These are phyloP conservation scores for Tolypocladium nubicola DNA, from an alignment of 2,329 filamentous ascomycete genomes.

Conservation along the genomic window DNA sequence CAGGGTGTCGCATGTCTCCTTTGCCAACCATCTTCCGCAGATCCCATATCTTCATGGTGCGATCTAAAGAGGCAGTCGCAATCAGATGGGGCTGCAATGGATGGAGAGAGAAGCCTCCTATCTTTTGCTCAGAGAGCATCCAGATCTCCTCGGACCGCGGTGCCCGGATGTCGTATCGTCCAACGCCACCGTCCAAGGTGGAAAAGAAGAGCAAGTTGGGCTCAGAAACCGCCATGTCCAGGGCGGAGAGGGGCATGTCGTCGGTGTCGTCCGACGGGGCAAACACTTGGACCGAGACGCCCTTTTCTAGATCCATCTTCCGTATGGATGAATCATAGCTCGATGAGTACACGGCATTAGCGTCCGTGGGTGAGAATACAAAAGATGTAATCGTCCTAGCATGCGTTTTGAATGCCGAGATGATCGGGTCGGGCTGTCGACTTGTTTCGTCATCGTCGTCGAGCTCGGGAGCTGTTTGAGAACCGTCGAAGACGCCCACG, in stretches of 20 bases:
- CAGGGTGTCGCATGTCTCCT: constrained; percentile 49
- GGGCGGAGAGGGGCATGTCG: constrained; percentile 71
- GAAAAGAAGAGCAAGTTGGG: constrained; percentile 76
- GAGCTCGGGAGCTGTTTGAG: constrained; percentile 51
- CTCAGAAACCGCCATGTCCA: constrained; percentile 66
- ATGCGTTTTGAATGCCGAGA: constrained; percentile 85
- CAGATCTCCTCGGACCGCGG: constrained; percentile 52
- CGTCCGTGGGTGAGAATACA: constrained; percentile 62
- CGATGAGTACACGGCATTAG: constrained; percentile 67
- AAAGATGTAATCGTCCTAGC: constrained; percentile 81
- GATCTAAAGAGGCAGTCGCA: constrained; percentile 81
- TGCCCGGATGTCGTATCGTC: constrained; percentile 67
- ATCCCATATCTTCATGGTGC: constrained; percentile 89
- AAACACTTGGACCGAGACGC: constrained; percentile 70
- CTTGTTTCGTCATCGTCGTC: constrained; percentile 59
- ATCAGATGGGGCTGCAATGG: constrained; percentile 72
- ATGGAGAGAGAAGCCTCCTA: constrained; percentile 83
- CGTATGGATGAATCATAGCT: constrained; percentile 93
- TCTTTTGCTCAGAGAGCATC: constrained; percentile 81
- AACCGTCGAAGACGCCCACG: constrained; percentile 83
- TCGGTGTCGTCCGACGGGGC: constrained; percentile 58
- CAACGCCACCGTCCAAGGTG: constrained; percentile 71
- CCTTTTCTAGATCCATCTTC: constrained; percentile 72
- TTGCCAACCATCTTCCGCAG: constrained; percentile 64
- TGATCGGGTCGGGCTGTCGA: constrained; percentile 59